phyloP scores from a whole-genome alignment of 1,284 basidiomycete genomes.

The Grifola frondosa region DNA sequence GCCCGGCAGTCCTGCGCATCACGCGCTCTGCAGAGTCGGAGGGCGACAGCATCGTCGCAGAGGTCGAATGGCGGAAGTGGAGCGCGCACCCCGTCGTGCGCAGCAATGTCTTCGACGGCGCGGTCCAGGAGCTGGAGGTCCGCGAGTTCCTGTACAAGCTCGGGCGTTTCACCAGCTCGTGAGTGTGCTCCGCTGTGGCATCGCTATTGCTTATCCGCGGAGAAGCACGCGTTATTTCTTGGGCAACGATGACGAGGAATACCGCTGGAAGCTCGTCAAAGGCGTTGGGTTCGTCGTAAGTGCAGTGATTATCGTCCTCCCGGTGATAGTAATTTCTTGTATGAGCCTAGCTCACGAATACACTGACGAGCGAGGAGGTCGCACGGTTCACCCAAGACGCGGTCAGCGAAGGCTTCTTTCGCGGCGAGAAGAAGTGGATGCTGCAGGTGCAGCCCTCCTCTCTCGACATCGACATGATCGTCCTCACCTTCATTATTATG shows the following conservation, averaged over 20 bases:
- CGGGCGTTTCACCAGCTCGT: constrained; percentile 44
- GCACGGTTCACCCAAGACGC: constrained; percentile 37
- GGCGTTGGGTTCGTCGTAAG: constrained; percentile 43
- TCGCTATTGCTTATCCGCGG: not conserved
- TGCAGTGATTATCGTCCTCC: constrained; percentile 2
- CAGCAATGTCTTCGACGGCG: constrained; percentile 40
- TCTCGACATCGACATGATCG: constrained; percentile 49
- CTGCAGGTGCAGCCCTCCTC: constrained; percentile 42
- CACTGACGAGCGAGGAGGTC: constrained; percentile 38
- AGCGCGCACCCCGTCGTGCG: constrained; percentile 43
- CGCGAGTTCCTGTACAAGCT: constrained; percentile 45
- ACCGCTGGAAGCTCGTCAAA: constrained; percentile 48
- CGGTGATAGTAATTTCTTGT: not conserved
- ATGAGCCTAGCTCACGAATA: constrained; percentile 36
- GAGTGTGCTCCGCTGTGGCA: constrained; percentile 22
- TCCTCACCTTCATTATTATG: constrained; percentile 53
- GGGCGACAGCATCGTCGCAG: constrained; percentile 43
- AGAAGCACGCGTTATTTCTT: constrained; percentile 49
- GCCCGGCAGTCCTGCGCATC: constrained; percentile 35
- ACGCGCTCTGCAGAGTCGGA: constrained; percentile 37
- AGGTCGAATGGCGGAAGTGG: constrained; percentile 47
- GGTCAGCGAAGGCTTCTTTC: constrained; percentile 43
- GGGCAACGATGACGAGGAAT: constrained; percentile 48
- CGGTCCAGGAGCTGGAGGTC: constrained; percentile 36
- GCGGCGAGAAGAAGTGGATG: constrained; percentile 44